Base-by-base conservation (phyloP, 139 green algal species). In the Microglena sp. region DNA sequence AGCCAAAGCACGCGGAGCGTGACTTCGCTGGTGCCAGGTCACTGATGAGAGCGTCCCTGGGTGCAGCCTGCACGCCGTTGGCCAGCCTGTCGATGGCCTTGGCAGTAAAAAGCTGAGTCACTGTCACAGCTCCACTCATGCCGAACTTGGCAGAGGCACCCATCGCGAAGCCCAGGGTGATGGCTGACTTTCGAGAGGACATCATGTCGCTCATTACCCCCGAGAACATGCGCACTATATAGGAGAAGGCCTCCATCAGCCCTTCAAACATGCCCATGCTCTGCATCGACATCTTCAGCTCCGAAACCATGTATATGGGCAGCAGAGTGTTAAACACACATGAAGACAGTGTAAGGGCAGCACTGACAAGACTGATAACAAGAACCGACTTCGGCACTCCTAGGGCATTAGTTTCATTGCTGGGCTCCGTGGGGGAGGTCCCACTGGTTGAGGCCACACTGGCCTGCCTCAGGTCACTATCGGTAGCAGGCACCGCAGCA, bases 201-300 rank as follows among this genome's bases (percentile, higher is more conserved):
- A 86, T 79, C 50, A 72, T 68, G 75, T 86, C 79, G 1, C 54
- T 73, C 27, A 81, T 62, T 4, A 69, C 63, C 4, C 71, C 72
- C 57, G 65, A 75, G 70, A 80, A 79, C 79, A 86, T 86, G 60
- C 79, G 79, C 34, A 86, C 75, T 4, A 82, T 64, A 68, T 86
- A 86, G 27, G 70, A 80, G 22, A 86, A 82, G 7, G 79, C 79
- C 75, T 86, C 79, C 50, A 86, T 44, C 31, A 82, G 43, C 7
- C 79, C 79, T 68, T 86, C 79, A 69, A 86, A 86, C 70, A 82
- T 76, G 58, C 79, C 79, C 73, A 86, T 81, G 35, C 60, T 77
- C 1, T 58, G 34, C 75, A 86, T 82, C 2, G 55, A 75, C 75
- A 86, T 82, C 57, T 82, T 82, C 2, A 86, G 68, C 71, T 86